Evolutionary conservation across 257 asterid genomes (phyloP).

Genomic region (Paulownia fortunei): DNA sequence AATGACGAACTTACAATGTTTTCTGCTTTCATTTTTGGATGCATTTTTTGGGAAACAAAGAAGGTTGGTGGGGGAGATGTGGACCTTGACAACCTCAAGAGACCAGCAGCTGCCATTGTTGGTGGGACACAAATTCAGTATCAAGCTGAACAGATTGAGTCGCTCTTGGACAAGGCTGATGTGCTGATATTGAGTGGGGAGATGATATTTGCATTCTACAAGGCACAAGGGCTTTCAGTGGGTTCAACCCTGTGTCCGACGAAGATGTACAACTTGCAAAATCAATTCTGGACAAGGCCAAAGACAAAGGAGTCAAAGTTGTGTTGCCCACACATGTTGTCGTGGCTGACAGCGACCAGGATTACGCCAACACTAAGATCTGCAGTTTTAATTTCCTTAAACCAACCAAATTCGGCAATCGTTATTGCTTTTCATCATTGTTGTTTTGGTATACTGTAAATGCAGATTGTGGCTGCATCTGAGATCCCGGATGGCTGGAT

Average conservation of each 20-base stretch:
- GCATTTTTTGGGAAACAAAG: too few relatives aligned
- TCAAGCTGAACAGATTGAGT: neutral
- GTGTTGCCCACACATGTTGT: neutral
- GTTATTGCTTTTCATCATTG: too few relatives aligned
- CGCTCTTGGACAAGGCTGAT: neutral
- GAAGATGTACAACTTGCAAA: neutral
- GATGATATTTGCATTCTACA: neutral
- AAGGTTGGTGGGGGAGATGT: neutral
- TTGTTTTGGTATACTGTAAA: too few relatives aligned
- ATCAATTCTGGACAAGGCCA: neutral
- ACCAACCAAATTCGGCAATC: too few relatives aligned
- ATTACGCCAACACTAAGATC: neutral
- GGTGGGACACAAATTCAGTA: neutral
- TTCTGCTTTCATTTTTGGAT: neutral
- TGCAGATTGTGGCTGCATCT: neutral
- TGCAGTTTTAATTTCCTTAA: too few relatives aligned
- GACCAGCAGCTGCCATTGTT: neutral
- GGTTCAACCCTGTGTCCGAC: neutral
- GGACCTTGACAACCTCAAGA: neutral
- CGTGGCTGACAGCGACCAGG: neutral
- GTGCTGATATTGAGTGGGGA: neutral
- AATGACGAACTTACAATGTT: too few relatives aligned
- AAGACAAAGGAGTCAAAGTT: neutral
- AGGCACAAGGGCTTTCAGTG: neutral
- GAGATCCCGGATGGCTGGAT: neutral